A percentile compares a stretch with the other conserved stretches of the same genome.
phyloP scores from a whole-genome alignment of 768 basidiomycete species.

The Pleurotus cornucopiae region DNA sequence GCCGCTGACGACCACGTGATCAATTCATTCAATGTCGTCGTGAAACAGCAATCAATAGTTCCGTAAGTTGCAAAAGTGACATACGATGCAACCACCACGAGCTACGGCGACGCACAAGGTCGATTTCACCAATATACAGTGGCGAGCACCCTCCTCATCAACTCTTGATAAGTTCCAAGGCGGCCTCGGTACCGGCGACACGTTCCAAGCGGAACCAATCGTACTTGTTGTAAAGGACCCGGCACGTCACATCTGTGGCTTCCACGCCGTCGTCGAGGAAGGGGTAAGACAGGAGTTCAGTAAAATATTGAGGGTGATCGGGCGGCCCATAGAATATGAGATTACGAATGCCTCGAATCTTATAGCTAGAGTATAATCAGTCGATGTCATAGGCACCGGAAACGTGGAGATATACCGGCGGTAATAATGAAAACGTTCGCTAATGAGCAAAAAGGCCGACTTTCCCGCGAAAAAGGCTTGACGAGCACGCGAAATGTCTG shows the following conservation, averaged over 20 bases:
- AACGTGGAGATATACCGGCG: slow-evolving; percentile 48
- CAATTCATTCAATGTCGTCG: too few species aligned
- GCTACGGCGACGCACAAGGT: too few species aligned
- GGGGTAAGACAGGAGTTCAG: slow-evolving; percentile 84
- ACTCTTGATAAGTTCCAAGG: slow-evolving; percentile 37
- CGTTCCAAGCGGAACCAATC: slow-evolving; percentile 87
- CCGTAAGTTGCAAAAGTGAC: too few species aligned
- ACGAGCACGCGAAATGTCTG: slow-evolving; percentile 91
- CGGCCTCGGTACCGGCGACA: slow-evolving; percentile 60
- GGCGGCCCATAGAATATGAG: slow-evolving; percentile 92
- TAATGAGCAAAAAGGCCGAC: slow-evolving; percentile 83
- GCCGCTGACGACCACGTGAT: too few species aligned
- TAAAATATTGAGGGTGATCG: slow-evolving; percentile 87
- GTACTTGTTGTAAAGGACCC: slow-evolving; percentile 82
- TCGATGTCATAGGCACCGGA: background rate
- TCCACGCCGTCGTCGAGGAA: slow-evolving; percentile 92
- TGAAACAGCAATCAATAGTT: too few species aligned
- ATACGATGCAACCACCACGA: too few species aligned
- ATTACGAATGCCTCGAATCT: slow-evolving; percentile 88
- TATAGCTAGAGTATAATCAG: slow-evolving; percentile 55
- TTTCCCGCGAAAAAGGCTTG: slow-evolving; percentile 89
- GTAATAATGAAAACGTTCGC: slow-evolving; percentile 99
- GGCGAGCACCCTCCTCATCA: background rate
- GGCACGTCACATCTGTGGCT: slow-evolving; percentile 75
- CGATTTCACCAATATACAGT: too few species aligned